Evolutionary conservation across 2,329 filamentous ascomycete species (phyloP).

Genomic region (Corniculantispora saksenae): DNA sequence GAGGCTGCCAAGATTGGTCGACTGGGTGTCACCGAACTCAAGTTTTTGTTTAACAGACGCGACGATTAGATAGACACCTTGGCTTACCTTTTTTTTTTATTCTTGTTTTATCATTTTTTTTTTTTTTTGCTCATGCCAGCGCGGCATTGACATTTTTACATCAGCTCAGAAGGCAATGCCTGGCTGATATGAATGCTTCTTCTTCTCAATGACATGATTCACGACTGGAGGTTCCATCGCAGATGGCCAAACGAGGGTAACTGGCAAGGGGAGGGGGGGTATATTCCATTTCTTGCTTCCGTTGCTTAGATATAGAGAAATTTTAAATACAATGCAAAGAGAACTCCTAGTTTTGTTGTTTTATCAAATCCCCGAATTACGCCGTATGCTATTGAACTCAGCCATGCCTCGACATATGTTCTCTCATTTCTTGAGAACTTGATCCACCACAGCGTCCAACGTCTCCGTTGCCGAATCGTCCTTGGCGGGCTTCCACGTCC

Average conservation of each 20-base stretch:
- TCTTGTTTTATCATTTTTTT: too few relatives aligned
- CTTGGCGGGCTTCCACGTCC: constrained; percentile 32
- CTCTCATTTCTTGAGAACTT: constrained; percentile 1
- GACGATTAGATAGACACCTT: neutral
- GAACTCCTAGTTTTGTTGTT: neutral
- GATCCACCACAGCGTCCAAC: constrained; percentile 28
- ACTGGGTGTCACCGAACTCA: constrained; percentile 66
- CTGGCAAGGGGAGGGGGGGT: neutral
- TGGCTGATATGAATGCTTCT: neutral
- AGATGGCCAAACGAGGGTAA: neutral
- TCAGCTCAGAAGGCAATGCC: neutral
- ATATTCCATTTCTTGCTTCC: neutral
- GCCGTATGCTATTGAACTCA: neutral
- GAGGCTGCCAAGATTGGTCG: constrained; percentile 66
- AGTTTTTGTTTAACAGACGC: constrained; percentile 60
- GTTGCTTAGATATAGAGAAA: neutral
- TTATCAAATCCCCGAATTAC: neutral
- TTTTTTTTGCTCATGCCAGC: neutral
- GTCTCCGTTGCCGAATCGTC: constrained; percentile 21
- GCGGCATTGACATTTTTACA: too few relatives aligned
- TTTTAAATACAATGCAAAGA: neutral
- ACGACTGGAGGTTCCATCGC: neutral
- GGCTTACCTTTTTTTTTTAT: too few relatives aligned
- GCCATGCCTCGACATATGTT: neutral
- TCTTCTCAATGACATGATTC: neutral